phyloP scores from a whole-genome alignment of 176 grass and related monocot species.

The Microstegium vimineum region DNA sequence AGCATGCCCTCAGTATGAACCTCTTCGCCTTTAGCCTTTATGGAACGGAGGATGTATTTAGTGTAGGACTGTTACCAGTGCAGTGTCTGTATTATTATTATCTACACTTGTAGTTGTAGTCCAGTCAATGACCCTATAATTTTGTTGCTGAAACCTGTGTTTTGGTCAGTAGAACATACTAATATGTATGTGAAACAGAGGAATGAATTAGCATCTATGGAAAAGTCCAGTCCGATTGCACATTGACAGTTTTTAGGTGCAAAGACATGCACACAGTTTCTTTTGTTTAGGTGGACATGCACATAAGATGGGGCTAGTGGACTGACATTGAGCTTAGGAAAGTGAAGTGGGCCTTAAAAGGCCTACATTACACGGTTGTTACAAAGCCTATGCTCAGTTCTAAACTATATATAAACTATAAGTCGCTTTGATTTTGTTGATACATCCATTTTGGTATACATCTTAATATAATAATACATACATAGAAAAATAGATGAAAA shows the following conservation, averaged over 20 bases:
- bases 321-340: background rate
- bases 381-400: too few species aligned
- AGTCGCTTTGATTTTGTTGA: too few species aligned
- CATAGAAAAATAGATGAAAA: too few species aligned
- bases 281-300: background rate
- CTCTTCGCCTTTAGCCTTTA: background rate
- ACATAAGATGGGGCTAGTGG: background rate
- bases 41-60: conserved; percentile 4
- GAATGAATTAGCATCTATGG: background rate
- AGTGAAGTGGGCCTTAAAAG: background rate
- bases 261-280: background rate
- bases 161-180: background rate
- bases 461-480: too few species aligned
- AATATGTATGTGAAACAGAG: background rate
- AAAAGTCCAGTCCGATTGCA: background rate
- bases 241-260: background rate
- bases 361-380: background rate
- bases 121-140: background rate
- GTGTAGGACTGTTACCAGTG: background rate
- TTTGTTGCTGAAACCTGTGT: background rate
- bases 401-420: too few species aligned
- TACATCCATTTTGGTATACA: too few species aligned
- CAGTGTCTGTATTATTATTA: background rate
- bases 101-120: background rate
- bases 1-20: background rate